Conservation (phyloP, 2,329 filamentous ascomycete species). For the Aspergillus bombycis region DNA sequence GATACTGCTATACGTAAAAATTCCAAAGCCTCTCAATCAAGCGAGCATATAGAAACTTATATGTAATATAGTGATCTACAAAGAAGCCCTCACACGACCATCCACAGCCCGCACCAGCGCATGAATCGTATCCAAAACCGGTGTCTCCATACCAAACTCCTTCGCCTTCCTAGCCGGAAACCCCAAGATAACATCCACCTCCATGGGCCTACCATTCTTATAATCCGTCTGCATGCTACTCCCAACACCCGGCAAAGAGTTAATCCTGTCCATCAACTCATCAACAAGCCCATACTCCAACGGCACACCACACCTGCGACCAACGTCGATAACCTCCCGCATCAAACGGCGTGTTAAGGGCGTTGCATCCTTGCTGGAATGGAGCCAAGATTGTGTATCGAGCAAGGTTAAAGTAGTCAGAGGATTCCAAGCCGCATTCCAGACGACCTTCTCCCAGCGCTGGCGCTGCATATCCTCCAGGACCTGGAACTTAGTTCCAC, state of each 20-base stretch:
- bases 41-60: neutral
- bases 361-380: slow-evolving; percentile 43
- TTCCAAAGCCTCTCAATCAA: neutral
- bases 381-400: slow-evolving; percentile 48
- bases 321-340: slow-evolving; percentile 49
- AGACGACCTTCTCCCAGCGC: slow-evolving; percentile 48
- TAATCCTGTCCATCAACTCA: slow-evolving; percentile 42
- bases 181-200: slow-evolving; percentile 53
- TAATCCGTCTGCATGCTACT: slow-evolving; percentile 53
- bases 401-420: slow-evolving; percentile 48
- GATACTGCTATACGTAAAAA: neutral
- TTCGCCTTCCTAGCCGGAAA: slow-evolving; percentile 44
- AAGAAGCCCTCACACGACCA: slow-evolving; percentile 12
- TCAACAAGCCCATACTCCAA: slow-evolving; percentile 43
- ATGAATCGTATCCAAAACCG: slow-evolving; percentile 45
- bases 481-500: slow-evolving; percentile 44
- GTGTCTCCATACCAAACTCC: slow-evolving; percentile 44
- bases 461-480: slow-evolving; percentile 40
- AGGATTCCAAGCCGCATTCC: slow-evolving; percentile 48
- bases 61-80: neutral
- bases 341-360: slow-evolving; percentile 45
- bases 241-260: slow-evolving; percentile 43
- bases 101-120: slow-evolving; percentile 35
- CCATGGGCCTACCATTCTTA: slow-evolving; percentile 46
- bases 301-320: slow-evolving; percentile 40